phyloP scores from a whole-genome alignment of 2,329 filamentous ascomycete genomes.

The Talaromyces atroroseus region DNA sequence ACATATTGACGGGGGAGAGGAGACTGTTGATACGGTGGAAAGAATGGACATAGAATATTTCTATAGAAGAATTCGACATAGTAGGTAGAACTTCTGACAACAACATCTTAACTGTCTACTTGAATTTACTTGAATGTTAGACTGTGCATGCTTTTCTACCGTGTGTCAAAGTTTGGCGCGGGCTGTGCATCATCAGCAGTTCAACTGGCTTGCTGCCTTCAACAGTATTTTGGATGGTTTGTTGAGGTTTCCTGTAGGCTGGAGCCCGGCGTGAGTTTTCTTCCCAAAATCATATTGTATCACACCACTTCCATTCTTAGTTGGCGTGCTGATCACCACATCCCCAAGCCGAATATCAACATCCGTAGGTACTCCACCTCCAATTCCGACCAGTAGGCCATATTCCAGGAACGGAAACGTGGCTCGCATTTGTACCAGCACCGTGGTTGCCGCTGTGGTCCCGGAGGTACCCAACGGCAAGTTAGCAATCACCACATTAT shows the following conservation, averaged over 20 bases:
- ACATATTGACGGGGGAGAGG: too few species aligned
- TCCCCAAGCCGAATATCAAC: constrained; percentile 10
- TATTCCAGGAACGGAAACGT: constrained; percentile 15
- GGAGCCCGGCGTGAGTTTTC: not conserved
- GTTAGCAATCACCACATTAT: constrained; percentile 14
- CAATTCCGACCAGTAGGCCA: constrained; percentile 17
- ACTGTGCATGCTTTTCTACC: too few species aligned
- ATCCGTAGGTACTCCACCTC: constrained; percentile 15
- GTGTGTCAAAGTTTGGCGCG: too few species aligned
- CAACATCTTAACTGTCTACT: too few species aligned
- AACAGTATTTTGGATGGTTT: constrained; percentile 8
- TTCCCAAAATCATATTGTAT: constrained; percentile 7
- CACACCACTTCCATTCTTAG: not conserved
- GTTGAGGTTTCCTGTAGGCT: constrained; percentile 5
- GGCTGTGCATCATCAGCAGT: too few species aligned
- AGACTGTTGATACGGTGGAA: too few species aligned
- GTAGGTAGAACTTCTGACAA: too few species aligned
- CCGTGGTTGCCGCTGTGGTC: constrained; percentile 11
- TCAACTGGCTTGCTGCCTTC: constrained; percentile 1
- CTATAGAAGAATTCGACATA: too few species aligned
- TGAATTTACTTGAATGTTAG: too few species aligned
- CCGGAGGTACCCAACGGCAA: constrained; percentile 12
- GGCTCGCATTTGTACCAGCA: constrained; percentile 14
- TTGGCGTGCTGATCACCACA: constrained; percentile 1
- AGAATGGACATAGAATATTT: too few species aligned